Evolutionary conservation across 169 alveolate species (phyloP).

Genomic region (Plasmodium malariae): DNA sequence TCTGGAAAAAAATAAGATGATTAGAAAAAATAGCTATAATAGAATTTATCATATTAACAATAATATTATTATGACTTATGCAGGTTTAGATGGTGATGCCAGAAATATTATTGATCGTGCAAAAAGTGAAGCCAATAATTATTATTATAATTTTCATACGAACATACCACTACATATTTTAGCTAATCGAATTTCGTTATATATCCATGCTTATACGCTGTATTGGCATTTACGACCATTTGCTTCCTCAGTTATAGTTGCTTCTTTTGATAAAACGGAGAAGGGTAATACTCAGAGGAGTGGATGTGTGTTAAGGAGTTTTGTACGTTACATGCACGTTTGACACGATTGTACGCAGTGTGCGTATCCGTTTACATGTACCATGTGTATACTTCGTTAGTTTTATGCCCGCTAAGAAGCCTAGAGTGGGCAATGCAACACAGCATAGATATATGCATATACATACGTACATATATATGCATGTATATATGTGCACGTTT

Average conservation of each 20-base stretch:
- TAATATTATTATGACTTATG: conserved; percentile 88
- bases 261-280: conserved; percentile 88
- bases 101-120: conserved; percentile 92
- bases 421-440: background rate
- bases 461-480: background rate
- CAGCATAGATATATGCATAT: background rate
- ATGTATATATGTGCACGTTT: background rate
- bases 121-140: conserved; percentile 91
- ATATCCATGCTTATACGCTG: conserved; percentile 93
- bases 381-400: too few species aligned
- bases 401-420: too few species aligned
- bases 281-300: conserved; percentile 47
- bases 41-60: conserved; percentile 91
- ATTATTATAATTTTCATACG: conserved; percentile 90
- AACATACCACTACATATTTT: conserved; percentile 91
- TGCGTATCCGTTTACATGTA: too few species aligned
- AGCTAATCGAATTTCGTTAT: conserved; percentile 94
- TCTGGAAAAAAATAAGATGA: conserved; percentile 70
- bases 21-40: conserved; percentile 83
- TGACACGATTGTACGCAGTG: too few species aligned
- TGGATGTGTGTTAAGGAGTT: background rate
- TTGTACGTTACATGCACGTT: background rate
- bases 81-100: conserved; percentile 96
- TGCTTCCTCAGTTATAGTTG: conserved; percentile 93
- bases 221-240: conserved; percentile 95